Evolutionary conservation across 2,329 filamentous ascomycete species (phyloP), one percentile per base, ranked within the genome.

Genomic region (Chrysoporthe deuterocubensis): DNA sequence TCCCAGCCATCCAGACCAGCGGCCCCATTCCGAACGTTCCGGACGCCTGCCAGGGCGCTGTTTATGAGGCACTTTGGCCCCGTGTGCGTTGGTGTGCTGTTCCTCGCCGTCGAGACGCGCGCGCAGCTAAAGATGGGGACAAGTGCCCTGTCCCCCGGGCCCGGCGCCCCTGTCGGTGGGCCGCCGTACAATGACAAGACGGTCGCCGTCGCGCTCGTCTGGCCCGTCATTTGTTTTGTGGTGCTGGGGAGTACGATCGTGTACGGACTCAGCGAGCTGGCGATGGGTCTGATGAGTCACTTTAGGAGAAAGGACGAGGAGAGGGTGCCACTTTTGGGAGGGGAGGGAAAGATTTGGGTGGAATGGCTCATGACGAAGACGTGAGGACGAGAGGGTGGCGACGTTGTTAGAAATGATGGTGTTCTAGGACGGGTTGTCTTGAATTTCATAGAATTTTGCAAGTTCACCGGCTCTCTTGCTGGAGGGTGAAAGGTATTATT

Each of bases 41-140:
- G 65, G 21, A 65, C 67, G 13, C 64, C 37, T 4, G 66, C 48
- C 13, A 67, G 75, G 50, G 75, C 74, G 7, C n/a, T 74, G 8
- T 76, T 76, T 64, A 67, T 71, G 40, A 74, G 74, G 3, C 74
- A 73, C 66, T 76, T 75, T 56, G 74, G 75, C 1, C 74, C 74
- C 40, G 76, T 76, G 58, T 73, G 75, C 21, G 71, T 75, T n/a
- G 71, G 71, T 4, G 75, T 74, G 67, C n/a, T n/a, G n/a, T n/a
- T n/a, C n/a, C n/a, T n/a, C n/a, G n/a, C n/a, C n/a, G n/a, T n/a
- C n/a, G n/a, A n/a, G n/a, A n/a, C n/a, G n/a, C n/a, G n/a, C n/a
- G n/a, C n/a, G n/a, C n/a, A n/a, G n/a, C n/a, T n/a, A n/a, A n/a
- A n/a, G n/a, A n/a, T n/a, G n/a, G n/a, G n/a, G n/a, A n/a, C n/a